Percentiles rank a stretch among this genome's conserved stretches.
phyloP scores from a whole-genome alignment of 768 basidiomycete genomes.

The Tulasnella sp. region DNA sequence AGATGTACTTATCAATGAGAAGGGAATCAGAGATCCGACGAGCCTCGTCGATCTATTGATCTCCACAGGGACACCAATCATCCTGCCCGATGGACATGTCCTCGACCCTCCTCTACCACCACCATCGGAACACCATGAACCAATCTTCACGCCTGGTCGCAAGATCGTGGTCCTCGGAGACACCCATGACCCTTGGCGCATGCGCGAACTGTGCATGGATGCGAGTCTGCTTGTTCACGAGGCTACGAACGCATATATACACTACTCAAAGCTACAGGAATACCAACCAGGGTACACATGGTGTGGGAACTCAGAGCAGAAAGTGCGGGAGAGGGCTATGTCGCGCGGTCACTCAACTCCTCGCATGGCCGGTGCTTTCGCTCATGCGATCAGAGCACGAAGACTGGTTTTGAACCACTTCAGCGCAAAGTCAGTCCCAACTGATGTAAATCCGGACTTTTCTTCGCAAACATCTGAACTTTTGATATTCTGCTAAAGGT shows the following conservation, averaged over 20 bases:
- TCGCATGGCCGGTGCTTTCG: constrained; percentile 66
- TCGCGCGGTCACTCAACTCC: constrained; percentile 70
- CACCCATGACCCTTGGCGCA: constrained; percentile 48
- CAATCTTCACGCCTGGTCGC: constrained; percentile 39
- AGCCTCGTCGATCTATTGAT: constrained; percentile 22
- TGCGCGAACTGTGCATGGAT: constrained; percentile 51
- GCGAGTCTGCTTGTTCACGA: constrained; percentile 78
- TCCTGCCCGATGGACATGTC: constrained; percentile 25
- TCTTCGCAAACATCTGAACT: too few species aligned
- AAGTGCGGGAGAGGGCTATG: constrained; percentile 48
- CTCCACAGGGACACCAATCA: constrained; percentile 19
- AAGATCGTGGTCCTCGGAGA: constrained; percentile 72
- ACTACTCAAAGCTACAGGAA: constrained; percentile 36
- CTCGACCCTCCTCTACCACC: constrained; percentile 22
- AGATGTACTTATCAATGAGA: constrained; percentile 17
- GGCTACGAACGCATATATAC: constrained; percentile 65
- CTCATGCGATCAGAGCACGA: constrained; percentile 46
- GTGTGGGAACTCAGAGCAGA: constrained; percentile 27
- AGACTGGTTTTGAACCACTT: constrained; percentile 69
- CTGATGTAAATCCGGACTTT: too few species aligned
- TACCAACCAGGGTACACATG: constrained; percentile 6
- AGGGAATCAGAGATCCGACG: constrained; percentile 25
- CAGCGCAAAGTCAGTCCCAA: constrained; percentile 45
- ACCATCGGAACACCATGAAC: neutral
- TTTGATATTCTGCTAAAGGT: neutral